A percentile compares a stretch with the other conserved stretches of the same genome.
Evolutionary conservation across 164 flowering plant species (phyloP).

Genomic region (Sedum album): DNA sequence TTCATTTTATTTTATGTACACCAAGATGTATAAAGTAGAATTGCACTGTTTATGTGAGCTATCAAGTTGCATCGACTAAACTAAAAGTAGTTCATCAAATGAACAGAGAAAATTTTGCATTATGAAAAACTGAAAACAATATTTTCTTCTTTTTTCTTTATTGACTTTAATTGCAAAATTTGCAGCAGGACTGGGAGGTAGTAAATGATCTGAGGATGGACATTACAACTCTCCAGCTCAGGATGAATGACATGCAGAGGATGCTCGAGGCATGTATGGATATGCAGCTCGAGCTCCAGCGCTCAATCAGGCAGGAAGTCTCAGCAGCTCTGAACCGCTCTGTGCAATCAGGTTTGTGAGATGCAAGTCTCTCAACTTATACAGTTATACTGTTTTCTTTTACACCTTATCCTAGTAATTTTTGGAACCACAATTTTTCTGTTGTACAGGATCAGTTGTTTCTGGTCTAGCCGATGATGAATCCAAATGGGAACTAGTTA

Average conservation of each 20-base stretch:
- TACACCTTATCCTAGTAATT: not conserved
- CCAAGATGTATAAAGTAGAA: no score
- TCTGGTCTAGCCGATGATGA: conserved; percentile 33
- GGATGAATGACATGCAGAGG: conserved; percentile 86
- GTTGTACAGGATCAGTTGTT: conserved; percentile 25
- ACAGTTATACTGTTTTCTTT: not conserved
- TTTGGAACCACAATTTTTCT: no score
- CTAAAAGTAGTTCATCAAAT: no score
- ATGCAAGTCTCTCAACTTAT: no score
- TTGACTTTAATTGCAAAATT: no score
- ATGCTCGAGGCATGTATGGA: conserved; percentile 98
- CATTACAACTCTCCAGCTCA: conserved; percentile 83
- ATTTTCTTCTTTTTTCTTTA: no score
- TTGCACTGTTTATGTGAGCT: no score
- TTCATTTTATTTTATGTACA: no score
- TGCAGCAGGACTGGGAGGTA: conserved; percentile 93
- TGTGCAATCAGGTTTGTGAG: conserved; percentile 42
- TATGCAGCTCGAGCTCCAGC: conserved; percentile 97
- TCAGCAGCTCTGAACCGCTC: conserved; percentile 83
- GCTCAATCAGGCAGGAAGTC: conserved; percentile 84
- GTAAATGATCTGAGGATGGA: conserved; percentile 85
- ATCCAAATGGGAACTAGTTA: conserved; percentile 71
- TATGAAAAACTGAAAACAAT: no score
- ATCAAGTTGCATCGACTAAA: no score
- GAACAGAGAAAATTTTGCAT: no score